Evolutionary conservation across 1,284 basidiomycete genomes (phyloP), one percentile per base, ranked within the genome.

Genomic region (Leccinum subfulvum): DNA sequence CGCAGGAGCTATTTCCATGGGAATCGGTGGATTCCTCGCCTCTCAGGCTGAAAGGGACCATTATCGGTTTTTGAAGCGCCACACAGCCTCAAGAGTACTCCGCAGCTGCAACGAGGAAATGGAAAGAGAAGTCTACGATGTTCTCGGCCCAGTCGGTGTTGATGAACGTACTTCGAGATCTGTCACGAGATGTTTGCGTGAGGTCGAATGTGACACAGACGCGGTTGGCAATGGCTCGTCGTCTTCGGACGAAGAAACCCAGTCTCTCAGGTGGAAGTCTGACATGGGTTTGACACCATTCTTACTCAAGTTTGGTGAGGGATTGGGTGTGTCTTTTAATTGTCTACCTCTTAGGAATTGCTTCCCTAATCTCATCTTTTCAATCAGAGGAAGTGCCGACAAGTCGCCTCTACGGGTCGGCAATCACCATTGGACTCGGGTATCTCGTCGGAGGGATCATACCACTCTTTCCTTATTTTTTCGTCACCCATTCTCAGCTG

Each of bases 1-100:
- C 63, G 94, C 95, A 3, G 95, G 96, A n/a, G 92, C 95, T 9
- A 94, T 98, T 65, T 91, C 89, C 0, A 99, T 98, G 97, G 96
- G 96, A 64, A 92, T 98, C 57, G 97, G 97, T 62, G 97, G 97
- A 26, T 98, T 97, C 82, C 89, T 99, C 61, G 95, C 95, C 2
- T 95, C 96, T 0, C 94, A 98, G 77, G 92, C 97, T 44, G 97
- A 99, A 77, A 87, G 95, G 58, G 95, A 98, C 76, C 92, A 97
- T 77, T 95, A 93, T 78, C 90, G 90, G 63, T 97, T 92, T 78
- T 85, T 92, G 49, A 85, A 82, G 44, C 82, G 84, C 52, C 84
- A 87, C 67, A 95, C 92, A 4, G 81, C 88, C 60, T 84, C 89
- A n/a, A 89, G 96, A 49, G 95, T 98, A 14, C 76, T 85, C 5